Conservation (phyloP, 306 rosid genomes). For the Medicago lupulina region DNA sequence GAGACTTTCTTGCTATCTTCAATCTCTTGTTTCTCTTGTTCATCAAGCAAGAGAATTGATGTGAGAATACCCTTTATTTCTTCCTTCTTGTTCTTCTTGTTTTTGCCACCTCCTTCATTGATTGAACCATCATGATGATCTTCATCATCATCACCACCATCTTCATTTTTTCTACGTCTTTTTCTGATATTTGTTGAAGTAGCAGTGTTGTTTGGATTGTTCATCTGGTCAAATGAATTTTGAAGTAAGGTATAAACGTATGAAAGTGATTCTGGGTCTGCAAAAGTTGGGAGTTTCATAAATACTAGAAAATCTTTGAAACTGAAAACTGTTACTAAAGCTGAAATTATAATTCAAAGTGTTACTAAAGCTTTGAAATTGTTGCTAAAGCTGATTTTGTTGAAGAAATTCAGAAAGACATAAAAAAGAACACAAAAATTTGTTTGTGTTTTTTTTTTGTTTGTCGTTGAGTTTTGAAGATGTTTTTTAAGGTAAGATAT, state of each 20-base stretch:
- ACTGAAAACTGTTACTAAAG: background rate
- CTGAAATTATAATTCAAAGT: too few species aligned
- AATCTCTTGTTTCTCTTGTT: conserved; percentile 62
- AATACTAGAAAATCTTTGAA: background rate
- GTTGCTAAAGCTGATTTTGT: background rate
- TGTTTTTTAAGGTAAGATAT: background rate
- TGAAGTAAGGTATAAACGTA: conserved; percentile 44
- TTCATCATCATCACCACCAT: conserved; percentile 32
- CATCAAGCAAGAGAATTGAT: conserved; percentile 61
- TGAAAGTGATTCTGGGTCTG: conserved; percentile 53
- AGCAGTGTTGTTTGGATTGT: conserved; percentile 19
- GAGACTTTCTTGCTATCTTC: conserved; percentile 50
- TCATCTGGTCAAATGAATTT: conserved; percentile 48
- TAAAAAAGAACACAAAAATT: background rate
- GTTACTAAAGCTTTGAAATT: too few species aligned
- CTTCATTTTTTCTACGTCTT: conserved; percentile 40
- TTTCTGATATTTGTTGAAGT: conserved; percentile 26
- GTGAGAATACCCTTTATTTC: conserved; percentile 68
- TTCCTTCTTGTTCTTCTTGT: conserved; percentile 47
- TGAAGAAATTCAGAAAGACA: background rate
- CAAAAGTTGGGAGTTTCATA: conserved; percentile 55
- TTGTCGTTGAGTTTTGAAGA: conserved; percentile 25
- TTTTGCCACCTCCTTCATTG: background rate
- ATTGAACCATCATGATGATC: conserved; percentile 2
- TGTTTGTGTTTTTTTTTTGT: background rate